These are phyloP conservation scores for Ogataea salicorniae DNA, from an alignment of 805 yeast genomes.

Conservation along the genomic window DNA sequence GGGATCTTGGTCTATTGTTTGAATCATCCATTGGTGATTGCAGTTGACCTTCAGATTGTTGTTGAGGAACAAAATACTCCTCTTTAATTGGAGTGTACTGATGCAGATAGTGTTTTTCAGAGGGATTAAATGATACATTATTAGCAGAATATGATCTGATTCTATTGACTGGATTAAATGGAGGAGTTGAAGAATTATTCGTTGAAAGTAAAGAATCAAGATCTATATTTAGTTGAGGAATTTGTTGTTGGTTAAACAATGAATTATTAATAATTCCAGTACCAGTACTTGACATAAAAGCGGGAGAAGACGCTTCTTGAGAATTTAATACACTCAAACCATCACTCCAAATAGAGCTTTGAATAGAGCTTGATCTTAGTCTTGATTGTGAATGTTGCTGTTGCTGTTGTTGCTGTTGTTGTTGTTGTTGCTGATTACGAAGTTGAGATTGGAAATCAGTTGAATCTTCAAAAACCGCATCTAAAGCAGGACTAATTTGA, in stretches of 20 bases:
- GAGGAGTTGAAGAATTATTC: slow-evolving; percentile 13
- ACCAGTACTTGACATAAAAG: slow-evolving; percentile 11
- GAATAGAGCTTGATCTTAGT: slow-evolving; percentile 52
- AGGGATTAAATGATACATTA: slow-evolving; percentile 22
- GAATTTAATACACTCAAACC: slow-evolving; percentile 23
- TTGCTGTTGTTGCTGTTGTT: neutral
- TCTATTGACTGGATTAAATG: slow-evolving; percentile 23
- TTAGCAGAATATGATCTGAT: slow-evolving; percentile 50
- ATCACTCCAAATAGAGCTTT: slow-evolving; percentile 58
- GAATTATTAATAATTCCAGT: slow-evolving; percentile 10
- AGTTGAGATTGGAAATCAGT: slow-evolving; percentile 7
- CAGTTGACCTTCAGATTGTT: slow-evolving; percentile 9
- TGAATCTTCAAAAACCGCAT: slow-evolving; percentile 24
- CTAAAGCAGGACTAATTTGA: slow-evolving; percentile 24
- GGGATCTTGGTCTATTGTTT: slow-evolving; percentile 36
- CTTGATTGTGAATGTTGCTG: slow-evolving; percentile 23
- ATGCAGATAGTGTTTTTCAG: slow-evolving; percentile 26
- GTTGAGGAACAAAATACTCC: slow-evolving; percentile 7
- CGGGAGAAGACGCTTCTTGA: slow-evolving; percentile 16
- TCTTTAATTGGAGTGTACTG: slow-evolving; percentile 24
- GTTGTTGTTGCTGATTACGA: slow-evolving; percentile 5
- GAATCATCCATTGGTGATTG: slow-evolving; percentile 8
- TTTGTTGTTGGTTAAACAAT: slow-evolving; percentile 14
- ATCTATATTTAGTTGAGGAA: slow-evolving; percentile 25
- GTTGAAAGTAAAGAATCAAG: slow-evolving; percentile 13